Evolutionary conservation across 2,329 filamentous ascomycete species (phyloP), one percentile per base, ranked within the genome.

Genomic region (Ophiostoma quercus): DNA sequence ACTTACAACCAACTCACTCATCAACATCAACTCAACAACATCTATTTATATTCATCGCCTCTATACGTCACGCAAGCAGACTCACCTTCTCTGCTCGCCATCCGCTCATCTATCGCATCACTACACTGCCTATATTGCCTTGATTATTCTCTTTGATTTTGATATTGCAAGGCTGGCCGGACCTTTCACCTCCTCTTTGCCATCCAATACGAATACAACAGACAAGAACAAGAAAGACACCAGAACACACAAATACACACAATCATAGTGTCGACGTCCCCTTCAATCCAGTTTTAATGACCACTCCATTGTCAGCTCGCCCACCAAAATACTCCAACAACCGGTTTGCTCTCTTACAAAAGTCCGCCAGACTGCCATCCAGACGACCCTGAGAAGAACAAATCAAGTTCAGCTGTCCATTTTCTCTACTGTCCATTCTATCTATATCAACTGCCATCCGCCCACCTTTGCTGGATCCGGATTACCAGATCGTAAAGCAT

Each of bases 381-480:
- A 54, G 8, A 54, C 51, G 51, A 54, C 51, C 51, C 51, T 54
- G 51, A 54, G 51, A n/a, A 54, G 7, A 11, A 25, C 51, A 14
- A 54, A 54, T 22, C 19, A 25, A 47, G 41, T 47, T 47, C 41
- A 47, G 41, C 41, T 19, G 41, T 19, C 41, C 41, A 47, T 47
- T 47, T 47, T 16, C 41, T 47, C 16, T 6, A 5, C 16, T 41
- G 3, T 22, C 19, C 5, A 19, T 51, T 7, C 47, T 51, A 8
- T 62, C 57, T 62, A 62, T 62, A 62, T 32, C 57, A 62, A 34
- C 57, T 62, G 14, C 57, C 57, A 34, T 19, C 57, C 57, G 25
- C 25, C 57, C 57, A 25, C 51, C 51, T 57, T 57, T 57, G 22
- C n/a, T 14, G 5, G 51, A 57, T 57, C 51, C 51, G 51, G 22